Evolutionary conservation across 345 rosid species (phyloP), one percentile per base, ranked within the genome.

Genomic region (Eucalyptus fibrosa): DNA sequence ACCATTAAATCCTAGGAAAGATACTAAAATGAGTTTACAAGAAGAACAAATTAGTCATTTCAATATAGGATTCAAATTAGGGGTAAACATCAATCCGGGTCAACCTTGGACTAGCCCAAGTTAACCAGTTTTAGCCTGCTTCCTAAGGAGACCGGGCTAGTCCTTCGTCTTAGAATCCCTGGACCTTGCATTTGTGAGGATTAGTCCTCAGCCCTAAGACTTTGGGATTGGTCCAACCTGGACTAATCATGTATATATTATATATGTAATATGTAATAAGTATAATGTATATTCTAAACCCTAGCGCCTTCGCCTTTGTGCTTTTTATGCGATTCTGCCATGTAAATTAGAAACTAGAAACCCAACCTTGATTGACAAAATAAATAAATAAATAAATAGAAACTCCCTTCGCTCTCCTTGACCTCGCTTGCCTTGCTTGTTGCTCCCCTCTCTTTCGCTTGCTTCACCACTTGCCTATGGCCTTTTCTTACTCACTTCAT

Each of bases 111-210:
- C 67, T 60, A 60, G n/a, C 30, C 16, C 67, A 12, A 28, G 32
- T 60, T 30, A 26, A 60, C 4, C 2, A 13, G 32, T 26, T 28
- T 1, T 11, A 59, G 65, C n/a, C 0, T 6, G n/a, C 7, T 60
- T 11, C 67, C 32, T 12, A 60, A 11, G 67, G 67, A 28, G 16
- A 26, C 30, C 0, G 0, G 7, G 65, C 23, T 0, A 0, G 32
- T 60, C n/a, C n/a, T 60, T 60, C n/a, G 14, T 26, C n/a, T 2
- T 60, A 28, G 67, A 28, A 28, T 28, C 67, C 1, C 1, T 60
- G 3, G 16, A 60, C 30, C 16, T 12, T 26, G 67, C n/a, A 60
- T 19, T 26, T 5, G 67, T 60, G 67, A 26, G 9, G 67, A 28
- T 60, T 26, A 28, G 14, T 60, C 67, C 16, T 28, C 4, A 6